Base-by-base conservation (phyloP, 2,329 filamentous ascomycete species). In the Venturia aucupariae region DNA sequence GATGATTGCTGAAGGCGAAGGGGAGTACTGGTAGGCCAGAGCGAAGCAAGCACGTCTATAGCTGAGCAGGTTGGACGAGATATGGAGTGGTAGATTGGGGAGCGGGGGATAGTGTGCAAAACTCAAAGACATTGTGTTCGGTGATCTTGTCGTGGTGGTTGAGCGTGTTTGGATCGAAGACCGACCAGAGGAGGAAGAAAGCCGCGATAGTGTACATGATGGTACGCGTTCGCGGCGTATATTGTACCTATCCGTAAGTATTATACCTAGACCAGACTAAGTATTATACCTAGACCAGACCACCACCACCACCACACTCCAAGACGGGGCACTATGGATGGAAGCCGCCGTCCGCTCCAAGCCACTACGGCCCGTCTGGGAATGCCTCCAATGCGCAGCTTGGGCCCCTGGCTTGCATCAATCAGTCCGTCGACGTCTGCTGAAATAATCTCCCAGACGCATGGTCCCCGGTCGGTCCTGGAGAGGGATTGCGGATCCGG, bases 321-420 rank as follows among this genome's bases (percentile, higher is more conserved):
- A 51, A 22, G 46, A 27, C 22, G 46, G 10, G 46, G 46, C 51
- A 30, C 51, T 35, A 38, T 57, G 51, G 30, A 35, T 35, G 51
- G 51, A 57, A 57, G 51, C 51, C 51, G 51, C 51, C 51, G 51
- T 35, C 51, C 51, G 51, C 51, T 57, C 51, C 27, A 57, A 35
- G 51, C 51, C 51, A 57, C 51, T 35, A 35, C 51, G 51, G 51
- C 27, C 51, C 51, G 51, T 57, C 30, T 35, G 15, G 51, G 17
- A 35, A 35, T 57, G 51, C 51, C 51, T 57, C 4, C 30, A 35
- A 17, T 3, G 19, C 46, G 27, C 30, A 38, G 51, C 51, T 35
- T 35, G 27, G 51, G 51, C 51, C 51, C 51, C 51, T n/a, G 27
- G 51, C 35, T 11, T 38, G 35, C 7, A 38, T 38, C 35, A 38